Conservation (phyloP, 805 yeast genomes). For the Vanderwaltozyma tropicalis region DNA sequence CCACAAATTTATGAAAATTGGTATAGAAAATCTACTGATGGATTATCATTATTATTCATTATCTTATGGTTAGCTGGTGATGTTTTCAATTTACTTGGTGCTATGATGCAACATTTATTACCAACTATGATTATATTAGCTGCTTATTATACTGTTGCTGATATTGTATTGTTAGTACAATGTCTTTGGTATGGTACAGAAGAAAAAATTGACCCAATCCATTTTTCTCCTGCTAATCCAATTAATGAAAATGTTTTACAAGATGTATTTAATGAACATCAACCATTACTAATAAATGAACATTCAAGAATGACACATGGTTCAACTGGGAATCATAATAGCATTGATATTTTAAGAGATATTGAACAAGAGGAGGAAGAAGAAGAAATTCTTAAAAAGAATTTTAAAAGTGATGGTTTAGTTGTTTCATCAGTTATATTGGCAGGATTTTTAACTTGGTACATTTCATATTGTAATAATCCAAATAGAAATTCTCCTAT, state of each 20-base stretch:
- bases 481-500: slow-evolving; percentile 18
- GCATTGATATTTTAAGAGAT: slow-evolving; percentile 5
- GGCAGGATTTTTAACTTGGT: slow-evolving; percentile 86
- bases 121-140: slow-evolving; percentile 94
- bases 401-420: slow-evolving; percentile 28
- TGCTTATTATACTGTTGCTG: slow-evolving; percentile 86
- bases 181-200: slow-evolving; percentile 66
- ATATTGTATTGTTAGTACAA: slow-evolving; percentile 71
- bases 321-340: slow-evolving; percentile 4
- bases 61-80: slow-evolving; percentile 91
- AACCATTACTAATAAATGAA: slow-evolving; percentile 15
- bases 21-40: slow-evolving; percentile 76
- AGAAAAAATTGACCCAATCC: slow-evolving; percentile 55
- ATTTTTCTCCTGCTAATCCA: slow-evolving; percentile 84
- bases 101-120: slow-evolving; percentile 76
- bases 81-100: slow-evolving; percentile 85
- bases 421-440: slow-evolving; percentile 59
- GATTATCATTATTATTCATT: slow-evolving; percentile 77
- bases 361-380: slow-evolving; percentile 11
- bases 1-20: slow-evolving; percentile 94
- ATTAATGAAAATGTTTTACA: slow-evolving; percentile 57
- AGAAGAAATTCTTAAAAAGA: slow-evolving; percentile 13
- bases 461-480: slow-evolving; percentile 45
- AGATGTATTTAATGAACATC: slow-evolving; percentile 30
- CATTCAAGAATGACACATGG: neutral